Evolutionary conservation across 2,329 filamentous ascomycete species (phyloP).

Genomic region (Tolypocladium capitatum): DNA sequence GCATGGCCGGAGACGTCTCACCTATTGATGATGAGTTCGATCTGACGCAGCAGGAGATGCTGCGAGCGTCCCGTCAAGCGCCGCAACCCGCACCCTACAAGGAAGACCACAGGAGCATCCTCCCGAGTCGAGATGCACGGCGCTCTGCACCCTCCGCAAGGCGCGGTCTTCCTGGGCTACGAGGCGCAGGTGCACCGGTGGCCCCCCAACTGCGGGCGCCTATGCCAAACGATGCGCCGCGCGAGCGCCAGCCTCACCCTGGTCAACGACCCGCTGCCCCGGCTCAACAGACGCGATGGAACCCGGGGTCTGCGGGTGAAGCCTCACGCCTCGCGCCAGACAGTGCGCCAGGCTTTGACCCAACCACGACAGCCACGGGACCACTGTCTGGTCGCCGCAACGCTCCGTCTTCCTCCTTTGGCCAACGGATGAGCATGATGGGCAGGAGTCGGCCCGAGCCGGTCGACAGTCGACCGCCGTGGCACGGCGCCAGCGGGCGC

Average conservation of each 20-base stretch:
- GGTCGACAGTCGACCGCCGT: constrained; percentile 40
- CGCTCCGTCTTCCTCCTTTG: constrained; percentile 16
- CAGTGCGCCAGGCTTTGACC: neutral
- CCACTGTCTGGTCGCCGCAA: constrained; percentile 9
- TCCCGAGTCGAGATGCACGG: too few relatives aligned
- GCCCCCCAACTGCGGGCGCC: neutral
- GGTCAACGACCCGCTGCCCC: neutral
- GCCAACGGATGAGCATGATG: constrained; percentile 19
- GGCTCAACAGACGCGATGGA: neutral
- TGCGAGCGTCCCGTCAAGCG: neutral
- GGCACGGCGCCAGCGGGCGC: constrained; percentile 63
- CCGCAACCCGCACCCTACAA: constrained; percentile 2
- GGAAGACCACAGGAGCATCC: constrained; percentile 1
- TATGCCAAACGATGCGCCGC: neutral
- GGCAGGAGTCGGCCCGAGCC: constrained; percentile 22
- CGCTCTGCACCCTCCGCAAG: too few relatives aligned
- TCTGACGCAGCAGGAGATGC: neutral
- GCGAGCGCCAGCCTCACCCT: neutral
- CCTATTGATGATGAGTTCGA: constrained; percentile 34
- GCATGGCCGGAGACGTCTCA: constrained; percentile 29
- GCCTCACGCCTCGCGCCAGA: neutral
- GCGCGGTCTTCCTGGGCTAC: too few relatives aligned
- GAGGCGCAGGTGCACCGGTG: neutral
- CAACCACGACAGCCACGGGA: constrained; percentile 14
- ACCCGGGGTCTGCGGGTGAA: neutral